phyloP scores from a whole-genome alignment of 2,329 filamentous ascomycete species.

The Lachnellula subtilissima region DNA sequence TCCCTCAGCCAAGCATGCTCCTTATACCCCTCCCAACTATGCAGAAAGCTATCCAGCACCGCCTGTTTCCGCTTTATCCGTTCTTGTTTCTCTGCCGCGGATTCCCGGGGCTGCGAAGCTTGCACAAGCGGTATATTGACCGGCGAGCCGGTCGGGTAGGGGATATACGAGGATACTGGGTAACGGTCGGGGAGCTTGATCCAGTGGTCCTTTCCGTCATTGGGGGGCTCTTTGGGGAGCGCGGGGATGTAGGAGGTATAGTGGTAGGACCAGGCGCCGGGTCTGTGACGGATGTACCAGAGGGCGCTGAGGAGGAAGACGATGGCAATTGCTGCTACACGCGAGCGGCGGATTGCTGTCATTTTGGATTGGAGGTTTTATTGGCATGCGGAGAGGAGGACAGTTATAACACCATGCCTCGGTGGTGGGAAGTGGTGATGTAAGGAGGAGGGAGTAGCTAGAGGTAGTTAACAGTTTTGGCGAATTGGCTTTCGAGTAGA shows the following conservation, averaged over 20 bases:
- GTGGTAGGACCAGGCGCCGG: slow-evolving; percentile 19
- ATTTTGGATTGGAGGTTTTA: slow-evolving; percentile 11
- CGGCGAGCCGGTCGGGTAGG: slow-evolving; percentile 25
- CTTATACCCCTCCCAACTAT: slow-evolving; percentile 76
- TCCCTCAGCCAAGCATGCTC: slow-evolving; percentile 79
- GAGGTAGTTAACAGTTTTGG: no score
- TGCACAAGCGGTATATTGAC: slow-evolving; percentile 27
- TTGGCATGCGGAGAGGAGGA: background rate
- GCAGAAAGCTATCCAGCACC: slow-evolving; percentile 29
- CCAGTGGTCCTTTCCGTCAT: slow-evolving; percentile 52
- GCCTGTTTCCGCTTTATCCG: slow-evolving; percentile 21
- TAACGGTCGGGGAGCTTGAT: slow-evolving; percentile 26
- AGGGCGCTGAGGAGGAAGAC: slow-evolving; percentile 19
- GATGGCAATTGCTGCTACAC: slow-evolving; percentile 18
- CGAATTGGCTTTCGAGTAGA: no score
- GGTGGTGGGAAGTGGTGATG: no score
- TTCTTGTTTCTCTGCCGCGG: slow-evolving; percentile 17
- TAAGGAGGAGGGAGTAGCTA: no score
- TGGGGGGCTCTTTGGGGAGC: slow-evolving; percentile 32
- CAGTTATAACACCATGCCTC: background rate
- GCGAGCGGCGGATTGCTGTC: slow-evolving; percentile 25
- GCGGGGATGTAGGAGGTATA: slow-evolving; percentile 16
- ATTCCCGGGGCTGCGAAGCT: slow-evolving; percentile 19
- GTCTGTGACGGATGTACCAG: slow-evolving; percentile 23
- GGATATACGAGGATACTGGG: slow-evolving; percentile 24